A percentile compares a stretch with the other conserved stretches of the same genome.
These are phyloP conservation scores for Amanita thiersii DNA, from an alignment of 768 basidiomycete species.

Conservation along the genomic window DNA sequence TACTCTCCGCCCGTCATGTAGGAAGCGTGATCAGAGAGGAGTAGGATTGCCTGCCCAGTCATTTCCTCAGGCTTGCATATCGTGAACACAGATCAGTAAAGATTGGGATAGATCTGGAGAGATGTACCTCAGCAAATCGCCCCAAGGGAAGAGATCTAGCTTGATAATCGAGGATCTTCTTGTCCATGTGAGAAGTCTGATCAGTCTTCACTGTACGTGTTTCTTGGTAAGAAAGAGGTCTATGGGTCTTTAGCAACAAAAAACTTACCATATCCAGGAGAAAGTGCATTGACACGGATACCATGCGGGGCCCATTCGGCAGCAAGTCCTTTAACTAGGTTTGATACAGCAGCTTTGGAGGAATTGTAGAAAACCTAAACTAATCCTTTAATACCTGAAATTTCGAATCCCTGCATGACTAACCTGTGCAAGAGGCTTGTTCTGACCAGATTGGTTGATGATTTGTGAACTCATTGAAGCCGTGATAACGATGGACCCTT, in stretches of 20 bases:
- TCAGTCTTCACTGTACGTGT: constrained; percentile 43
- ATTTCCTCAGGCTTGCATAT: constrained; percentile 60
- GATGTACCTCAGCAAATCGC: constrained; percentile 46
- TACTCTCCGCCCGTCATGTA: constrained; percentile 12
- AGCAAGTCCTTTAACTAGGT: constrained; percentile 48
- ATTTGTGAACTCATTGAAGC: constrained; percentile 64
- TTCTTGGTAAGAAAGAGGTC: background rate
- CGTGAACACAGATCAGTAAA: background rate
- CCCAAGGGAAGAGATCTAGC: constrained; percentile 39
- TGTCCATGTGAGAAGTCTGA: constrained; percentile 47
- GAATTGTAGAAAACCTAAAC: constrained; percentile 57
- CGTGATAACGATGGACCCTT: constrained; percentile 54
- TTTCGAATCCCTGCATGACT: background rate
- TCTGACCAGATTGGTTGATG: constrained; percentile 41
- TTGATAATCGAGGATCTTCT: constrained; percentile 40
- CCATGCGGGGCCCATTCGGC: constrained; percentile 49
- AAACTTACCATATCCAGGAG: constrained; percentile 49
- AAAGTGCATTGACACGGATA: constrained; percentile 55
- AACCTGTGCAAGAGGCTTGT: constrained; percentile 45
- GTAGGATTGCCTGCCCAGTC: constrained; percentile 42
- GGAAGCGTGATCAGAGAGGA: constrained; percentile 41
- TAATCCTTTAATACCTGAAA: no score
- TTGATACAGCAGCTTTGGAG: constrained; percentile 52
- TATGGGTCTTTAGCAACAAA: background rate
- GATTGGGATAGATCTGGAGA: background rate